Conservation (phyloP, 768 basidiomycete genomes). For the Pleurotus cornucopiae region DNA sequence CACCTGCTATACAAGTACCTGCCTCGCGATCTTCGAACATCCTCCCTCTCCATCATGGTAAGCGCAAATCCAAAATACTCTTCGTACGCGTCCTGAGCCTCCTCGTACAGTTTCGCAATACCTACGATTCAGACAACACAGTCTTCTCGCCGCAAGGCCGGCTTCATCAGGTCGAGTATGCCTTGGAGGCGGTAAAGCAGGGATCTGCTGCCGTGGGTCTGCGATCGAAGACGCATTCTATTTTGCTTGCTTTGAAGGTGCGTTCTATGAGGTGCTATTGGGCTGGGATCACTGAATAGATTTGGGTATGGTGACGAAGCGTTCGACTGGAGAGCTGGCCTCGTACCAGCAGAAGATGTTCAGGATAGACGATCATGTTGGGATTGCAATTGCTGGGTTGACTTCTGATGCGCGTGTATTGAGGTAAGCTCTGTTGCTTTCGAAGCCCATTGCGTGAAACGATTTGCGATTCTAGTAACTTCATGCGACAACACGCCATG, state of each 20-base stretch:
- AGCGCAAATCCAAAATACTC: conserved; percentile 1
- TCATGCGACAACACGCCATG: conserved; percentile 99
- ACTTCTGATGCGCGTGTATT: conserved; percentile 97
- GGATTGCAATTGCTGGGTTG: conserved; percentile 99
- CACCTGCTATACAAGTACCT: conserved; percentile 8
- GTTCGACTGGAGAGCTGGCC: conserved; percentile 96
- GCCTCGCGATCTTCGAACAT: conserved; percentile 4
- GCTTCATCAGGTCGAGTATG: conserved; percentile 97
- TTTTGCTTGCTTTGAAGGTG: conserved; percentile 91
- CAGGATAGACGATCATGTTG: conserved; percentile 98
- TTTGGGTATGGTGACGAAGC: conserved; percentile 38
- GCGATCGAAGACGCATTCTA: conserved; percentile 90
- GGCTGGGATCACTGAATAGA: background rate
- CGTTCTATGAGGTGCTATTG: conserved; percentile 12
- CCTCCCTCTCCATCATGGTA: conserved; percentile 29
- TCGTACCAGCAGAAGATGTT: conserved; percentile 99
- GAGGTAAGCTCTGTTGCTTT: conserved; percentile 49
- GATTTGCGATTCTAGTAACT: conserved; percentile 60
- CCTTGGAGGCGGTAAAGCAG: conserved; percentile 98
- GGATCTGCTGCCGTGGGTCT: conserved; percentile 98
- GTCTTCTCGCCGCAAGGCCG: conserved; percentile 96
- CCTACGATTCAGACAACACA: conserved; percentile 98
- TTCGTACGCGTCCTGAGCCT: conserved; percentile 13
- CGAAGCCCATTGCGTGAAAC: background rate
- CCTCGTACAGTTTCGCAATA: conserved; percentile 77